phyloP scores from a whole-genome alignment of 2,329 filamentous ascomycete species.

The Eurotiales sp. region DNA sequence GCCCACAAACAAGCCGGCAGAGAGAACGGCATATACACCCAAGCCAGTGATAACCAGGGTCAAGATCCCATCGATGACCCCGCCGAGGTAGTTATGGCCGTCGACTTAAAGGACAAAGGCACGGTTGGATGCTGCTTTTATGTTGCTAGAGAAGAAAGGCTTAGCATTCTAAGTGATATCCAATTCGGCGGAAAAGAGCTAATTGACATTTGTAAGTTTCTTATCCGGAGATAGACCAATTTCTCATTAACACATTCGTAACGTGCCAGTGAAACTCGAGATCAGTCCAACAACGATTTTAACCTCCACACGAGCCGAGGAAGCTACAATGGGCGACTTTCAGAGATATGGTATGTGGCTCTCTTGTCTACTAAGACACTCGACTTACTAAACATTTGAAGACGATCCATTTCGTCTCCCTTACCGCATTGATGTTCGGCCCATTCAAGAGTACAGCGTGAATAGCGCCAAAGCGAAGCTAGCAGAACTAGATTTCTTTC shows the following conservation, averaged over 20 bases:
- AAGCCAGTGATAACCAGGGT: constrained; percentile 3
- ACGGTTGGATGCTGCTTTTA: constrained; percentile 84
- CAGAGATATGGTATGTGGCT: constrained; percentile 31
- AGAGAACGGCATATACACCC: neutral
- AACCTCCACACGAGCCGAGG: constrained; percentile 54
- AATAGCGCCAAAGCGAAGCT: constrained; percentile 65
- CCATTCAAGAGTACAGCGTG: constrained; percentile 69
- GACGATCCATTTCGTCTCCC: constrained; percentile 52
- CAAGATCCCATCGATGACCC: constrained; percentile 44
- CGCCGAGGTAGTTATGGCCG: constrained; percentile 72
- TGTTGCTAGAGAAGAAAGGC: constrained; percentile 61
- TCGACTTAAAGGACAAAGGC: constrained; percentile 68
- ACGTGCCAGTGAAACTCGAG: constrained; percentile 51
- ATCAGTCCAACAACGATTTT: constrained; percentile 60
- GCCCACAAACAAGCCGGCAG: neutral
- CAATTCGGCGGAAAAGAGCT: constrained; percentile 64
- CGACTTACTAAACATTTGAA: constrained; percentile 19
- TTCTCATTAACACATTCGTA: constrained; percentile 18
- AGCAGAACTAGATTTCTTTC: constrained; percentile 53
- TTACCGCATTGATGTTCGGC: constrained; percentile 63
- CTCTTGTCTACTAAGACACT: neutral
- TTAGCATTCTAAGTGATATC: constrained; percentile 76
- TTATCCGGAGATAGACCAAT: constrained; percentile 15
- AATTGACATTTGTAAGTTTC: constrained; percentile 52
- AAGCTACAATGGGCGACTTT: constrained; percentile 31